phyloP scores from a whole-genome alignment of 352 stramenopile species.

The Globisporangium megalacanthum region DNA sequence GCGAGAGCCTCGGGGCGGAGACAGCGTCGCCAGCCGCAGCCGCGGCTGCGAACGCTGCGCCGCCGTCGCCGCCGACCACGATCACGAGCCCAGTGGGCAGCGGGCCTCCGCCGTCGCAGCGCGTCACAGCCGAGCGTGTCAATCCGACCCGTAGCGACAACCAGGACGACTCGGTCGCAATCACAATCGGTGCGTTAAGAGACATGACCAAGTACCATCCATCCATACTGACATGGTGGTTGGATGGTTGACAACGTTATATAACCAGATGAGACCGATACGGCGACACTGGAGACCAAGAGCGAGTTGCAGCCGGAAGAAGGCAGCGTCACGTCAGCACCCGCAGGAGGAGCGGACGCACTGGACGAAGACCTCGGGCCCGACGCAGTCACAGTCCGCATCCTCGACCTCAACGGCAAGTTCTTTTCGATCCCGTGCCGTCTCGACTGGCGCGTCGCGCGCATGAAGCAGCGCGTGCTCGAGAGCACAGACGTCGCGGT shows the following conservation, averaged over 20 bases:
- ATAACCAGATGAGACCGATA: neutral
- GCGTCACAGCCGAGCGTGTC: neutral
- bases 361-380: constrained; percentile 15
- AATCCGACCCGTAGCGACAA: neutral
- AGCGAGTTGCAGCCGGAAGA: neutral
- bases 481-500: constrained; percentile 69
- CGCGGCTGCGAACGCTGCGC: constrained; percentile 2
- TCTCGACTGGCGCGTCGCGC: constrained; percentile 57
- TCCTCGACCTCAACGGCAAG: constrained; percentile 83
- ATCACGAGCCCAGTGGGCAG: constrained; percentile 10
- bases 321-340: neutral
- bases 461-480: constrained; percentile 67
- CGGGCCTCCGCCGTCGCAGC: neutral
- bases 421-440: constrained; percentile 71
- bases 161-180: constrained; percentile 2
- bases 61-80: neutral
- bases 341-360: constrained; percentile 5
- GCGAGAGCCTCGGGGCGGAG: constrained; percentile 21
- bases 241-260: neutral
- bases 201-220: neutral
- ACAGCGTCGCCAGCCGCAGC: neutral
- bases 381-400: constrained; percentile 56
- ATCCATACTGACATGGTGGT: too few species aligned
- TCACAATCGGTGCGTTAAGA: constrained; percentile 5
- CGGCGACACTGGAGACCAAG: neutral